A percentile compares a stretch with the other conserved stretches of the same genome.
phyloP scores from a whole-genome alignment of 1,139 yeast genomes.

The Spencermartinsiella ligniputridi region DNA sequence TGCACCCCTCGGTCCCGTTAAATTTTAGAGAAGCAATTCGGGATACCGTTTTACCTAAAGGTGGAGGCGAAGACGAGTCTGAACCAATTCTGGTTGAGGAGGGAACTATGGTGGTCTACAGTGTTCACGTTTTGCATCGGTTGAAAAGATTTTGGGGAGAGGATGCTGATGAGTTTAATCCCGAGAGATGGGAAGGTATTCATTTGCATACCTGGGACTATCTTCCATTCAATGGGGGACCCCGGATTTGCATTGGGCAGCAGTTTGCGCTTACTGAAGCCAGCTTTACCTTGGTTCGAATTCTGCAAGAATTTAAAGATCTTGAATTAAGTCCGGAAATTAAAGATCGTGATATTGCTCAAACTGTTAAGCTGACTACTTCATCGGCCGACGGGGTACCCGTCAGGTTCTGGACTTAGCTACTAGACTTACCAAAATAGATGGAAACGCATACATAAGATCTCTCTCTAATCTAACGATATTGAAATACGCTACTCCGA shows the following conservation, averaged over 20 bases:
- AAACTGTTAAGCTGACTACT: conserved; percentile 1
- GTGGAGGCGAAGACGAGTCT: conserved; percentile 46
- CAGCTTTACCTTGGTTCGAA: conserved; percentile 42
- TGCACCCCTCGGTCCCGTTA: conserved; percentile 54
- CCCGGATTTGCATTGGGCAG: conserved; percentile 57
- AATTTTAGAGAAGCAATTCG: conserved; percentile 46
- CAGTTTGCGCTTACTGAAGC: conserved; percentile 58
- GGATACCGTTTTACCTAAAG: conserved; percentile 48
- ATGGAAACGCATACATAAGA: too few relatives aligned
- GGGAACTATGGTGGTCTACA: conserved; percentile 45
- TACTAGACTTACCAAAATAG: too few relatives aligned
- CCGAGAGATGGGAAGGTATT: conserved; percentile 46
- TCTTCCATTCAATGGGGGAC: conserved; percentile 58
- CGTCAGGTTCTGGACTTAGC: background rate
- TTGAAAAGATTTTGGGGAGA: conserved; percentile 44
- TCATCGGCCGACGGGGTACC: background rate
- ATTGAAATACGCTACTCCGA: too few relatives aligned
- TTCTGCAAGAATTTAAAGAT: conserved; percentile 33
- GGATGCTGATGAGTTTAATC: conserved; percentile 45
- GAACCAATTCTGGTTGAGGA: conserved; percentile 45
- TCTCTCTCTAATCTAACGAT: too few relatives aligned
- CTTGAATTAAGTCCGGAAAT: conserved; percentile 8
- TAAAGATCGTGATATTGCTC: background rate
- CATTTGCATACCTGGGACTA: conserved; percentile 41
- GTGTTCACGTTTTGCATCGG: conserved; percentile 47